Evolutionary conservation across 2,329 filamentous ascomycete genomes (phyloP), one percentile per base, ranked within the genome.

Genomic region (Didymella glomerata): DNA sequence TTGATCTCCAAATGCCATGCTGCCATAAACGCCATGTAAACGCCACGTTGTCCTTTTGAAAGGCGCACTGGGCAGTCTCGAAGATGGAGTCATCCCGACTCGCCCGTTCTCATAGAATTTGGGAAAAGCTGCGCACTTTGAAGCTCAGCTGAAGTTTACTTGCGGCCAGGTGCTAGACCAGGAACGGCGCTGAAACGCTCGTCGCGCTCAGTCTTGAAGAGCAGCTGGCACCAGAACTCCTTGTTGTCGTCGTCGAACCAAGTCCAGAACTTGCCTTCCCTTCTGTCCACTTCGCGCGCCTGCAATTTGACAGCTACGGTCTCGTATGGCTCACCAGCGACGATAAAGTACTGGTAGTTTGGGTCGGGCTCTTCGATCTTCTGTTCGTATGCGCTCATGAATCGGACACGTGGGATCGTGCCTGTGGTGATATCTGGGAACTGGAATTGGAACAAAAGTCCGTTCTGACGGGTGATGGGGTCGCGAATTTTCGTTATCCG

Each of bases 301-400:
- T 97, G 95, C 54, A 99, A 83, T 84, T 99, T 99, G 79, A 99
- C 98, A 4, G 87, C 92, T 77, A 94, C 96, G 2, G 93, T 98
- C 86, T 99, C 94, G 81, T 99, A 99, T 11, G 95, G 95, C 82
- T 99, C 95, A 11, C 94, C 95, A 0, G 95, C 94, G 11, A 99
- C 91, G 50, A 98, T 84, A 68, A 99, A 83, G 76, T 98, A 99
- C 84, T 99, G 95, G 75, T 90, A 98, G 68, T 88, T 89, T 80
- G 95, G 93, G 78, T 99, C 94, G 6, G 74, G 92, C 61, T 97
- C 92, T 79, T 99, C 95, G 52, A 97, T 84, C 78, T 91, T 93
- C 85, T 99, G 95, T 79, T 96, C 92, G 76, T 93, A 99, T 14
- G 95, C 94, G 76, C 92, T 96, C 93, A 98, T 98, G 78, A 99